phyloP scores from a whole-genome alignment of 768 basidiomycete genomes.

The Rhodotorula toruloides region DNA sequence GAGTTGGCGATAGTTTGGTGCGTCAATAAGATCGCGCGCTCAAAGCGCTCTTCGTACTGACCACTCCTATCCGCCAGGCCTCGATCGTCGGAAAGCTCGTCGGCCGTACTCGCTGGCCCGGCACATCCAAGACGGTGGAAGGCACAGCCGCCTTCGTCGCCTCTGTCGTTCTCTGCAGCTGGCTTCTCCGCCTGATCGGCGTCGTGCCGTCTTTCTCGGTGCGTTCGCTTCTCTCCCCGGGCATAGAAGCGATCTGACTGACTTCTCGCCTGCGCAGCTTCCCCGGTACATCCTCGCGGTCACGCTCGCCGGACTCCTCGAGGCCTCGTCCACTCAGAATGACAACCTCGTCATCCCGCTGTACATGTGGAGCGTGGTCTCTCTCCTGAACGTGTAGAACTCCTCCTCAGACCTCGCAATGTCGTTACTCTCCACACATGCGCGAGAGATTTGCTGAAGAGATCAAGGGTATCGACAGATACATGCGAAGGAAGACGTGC shows the following conservation, averaged over 20 bases:
- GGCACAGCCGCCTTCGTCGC: conserved; percentile 75
- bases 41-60: not conserved
- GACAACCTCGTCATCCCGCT: conserved; percentile 95
- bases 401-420: no score
- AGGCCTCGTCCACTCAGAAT: conserved; percentile 90
- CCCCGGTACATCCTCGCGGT: conserved; percentile 62
- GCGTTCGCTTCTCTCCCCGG: conserved; percentile 41
- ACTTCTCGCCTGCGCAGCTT: conserved; percentile 52
- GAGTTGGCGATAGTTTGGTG: conserved; percentile 89
- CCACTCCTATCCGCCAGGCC: conserved; percentile 66
- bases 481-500: no score
- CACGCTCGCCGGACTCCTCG: conserved; percentile 65
- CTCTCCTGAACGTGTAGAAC: conserved; percentile 53
- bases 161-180: conserved; percentile 65
- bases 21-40: no score
- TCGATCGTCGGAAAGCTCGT: conserved; percentile 84
- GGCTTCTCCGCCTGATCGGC: conserved; percentile 65
- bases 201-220: conserved; percentile 72
- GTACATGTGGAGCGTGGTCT: conserved; percentile 86
- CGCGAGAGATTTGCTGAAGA: no score
- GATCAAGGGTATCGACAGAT: no score
- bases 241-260: not conserved
- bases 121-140: conserved; percentile 82
- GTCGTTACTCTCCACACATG: no score
- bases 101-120: conserved; percentile 77